Evolutionary conservation across 2,329 filamentous ascomycete genomes (phyloP).

Genomic region (Aspergillus udagawae): DNA sequence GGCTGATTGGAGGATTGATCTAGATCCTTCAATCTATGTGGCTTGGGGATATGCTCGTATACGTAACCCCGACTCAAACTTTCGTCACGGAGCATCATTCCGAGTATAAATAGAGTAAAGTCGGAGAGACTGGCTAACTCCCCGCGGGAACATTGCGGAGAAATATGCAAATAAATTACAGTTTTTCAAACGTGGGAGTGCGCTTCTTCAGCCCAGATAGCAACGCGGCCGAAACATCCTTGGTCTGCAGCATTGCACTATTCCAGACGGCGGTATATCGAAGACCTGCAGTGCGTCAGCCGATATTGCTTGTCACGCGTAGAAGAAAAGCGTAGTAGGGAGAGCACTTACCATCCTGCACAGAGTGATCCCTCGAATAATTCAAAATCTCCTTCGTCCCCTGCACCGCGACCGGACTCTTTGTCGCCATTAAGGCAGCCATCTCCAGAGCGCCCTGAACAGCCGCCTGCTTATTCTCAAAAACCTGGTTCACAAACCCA

Average conservation of each 20-base stretch:
- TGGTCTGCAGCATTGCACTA: slow-evolving; percentile 72
- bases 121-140: neutral
- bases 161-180: slow-evolving; percentile 46
- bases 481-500: slow-evolving; percentile 42
- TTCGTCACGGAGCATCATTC: neutral
- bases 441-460: slow-evolving; percentile 60
- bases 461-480: slow-evolving; percentile 55
- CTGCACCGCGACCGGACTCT: slow-evolving; percentile 84
- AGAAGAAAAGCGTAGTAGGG: neutral
- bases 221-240: slow-evolving; percentile 71
- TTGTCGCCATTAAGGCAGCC: slow-evolving; percentile 64
- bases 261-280: slow-evolving; percentile 89
- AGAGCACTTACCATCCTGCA: slow-evolving; percentile 64
- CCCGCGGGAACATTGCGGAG: neutral
- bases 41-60: neutral
- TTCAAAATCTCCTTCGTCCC: slow-evolving; percentile 85
- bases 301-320: neutral
- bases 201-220: slow-evolving; percentile 72
- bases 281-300: slow-evolving; percentile 50
- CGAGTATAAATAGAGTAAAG: neutral
- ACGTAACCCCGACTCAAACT: too few species aligned
- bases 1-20: neutral
- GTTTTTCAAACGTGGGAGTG: slow-evolving; percentile 78
- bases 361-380: slow-evolving; percentile 71
- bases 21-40: neutral